Conservation (phyloP, 345 rosid species). For the Corchorus olitorius region DNA sequence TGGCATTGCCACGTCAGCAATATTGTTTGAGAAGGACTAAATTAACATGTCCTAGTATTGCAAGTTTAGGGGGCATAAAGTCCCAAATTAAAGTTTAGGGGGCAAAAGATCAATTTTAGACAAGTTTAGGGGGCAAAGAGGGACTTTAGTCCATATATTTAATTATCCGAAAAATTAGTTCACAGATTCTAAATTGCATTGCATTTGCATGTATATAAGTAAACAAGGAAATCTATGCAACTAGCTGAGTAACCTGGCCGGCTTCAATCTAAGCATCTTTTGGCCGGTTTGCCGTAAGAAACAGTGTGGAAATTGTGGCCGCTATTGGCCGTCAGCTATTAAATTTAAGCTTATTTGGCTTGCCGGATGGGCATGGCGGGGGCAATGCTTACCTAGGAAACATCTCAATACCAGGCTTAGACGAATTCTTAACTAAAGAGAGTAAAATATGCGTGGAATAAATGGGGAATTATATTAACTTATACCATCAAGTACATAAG, state of each 20-base stretch:
- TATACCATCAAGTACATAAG: not conserved
- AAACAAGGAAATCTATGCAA: not conserved
- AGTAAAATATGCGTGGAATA: not conserved
- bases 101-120: too few relatives aligned
- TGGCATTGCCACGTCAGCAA: too few relatives aligned
- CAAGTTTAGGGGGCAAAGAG: too few relatives aligned
- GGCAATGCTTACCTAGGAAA: not conserved
- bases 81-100: too few relatives aligned
- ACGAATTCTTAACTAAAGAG: not conserved
- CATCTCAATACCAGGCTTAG: not conserved
- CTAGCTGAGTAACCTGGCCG: not conserved
- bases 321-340: not conserved
- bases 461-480: too few relatives aligned
- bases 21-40: too few relatives aligned
- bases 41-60: too few relatives aligned
- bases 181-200: not conserved
- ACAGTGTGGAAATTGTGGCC: not conserved
- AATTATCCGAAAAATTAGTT: not conserved
- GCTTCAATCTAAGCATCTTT: not conserved
- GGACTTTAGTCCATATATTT: too few relatives aligned
- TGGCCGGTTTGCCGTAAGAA: conserved; percentile 5
- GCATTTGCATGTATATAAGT: not conserved
- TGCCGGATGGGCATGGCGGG: not conserved
- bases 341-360: not conserved
- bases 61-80: too few relatives aligned